Evolutionary conservation across 2,329 filamentous ascomycete genomes (phyloP), one percentile per base, ranked within the genome.

Genomic region (Monilinia fructigena): DNA sequence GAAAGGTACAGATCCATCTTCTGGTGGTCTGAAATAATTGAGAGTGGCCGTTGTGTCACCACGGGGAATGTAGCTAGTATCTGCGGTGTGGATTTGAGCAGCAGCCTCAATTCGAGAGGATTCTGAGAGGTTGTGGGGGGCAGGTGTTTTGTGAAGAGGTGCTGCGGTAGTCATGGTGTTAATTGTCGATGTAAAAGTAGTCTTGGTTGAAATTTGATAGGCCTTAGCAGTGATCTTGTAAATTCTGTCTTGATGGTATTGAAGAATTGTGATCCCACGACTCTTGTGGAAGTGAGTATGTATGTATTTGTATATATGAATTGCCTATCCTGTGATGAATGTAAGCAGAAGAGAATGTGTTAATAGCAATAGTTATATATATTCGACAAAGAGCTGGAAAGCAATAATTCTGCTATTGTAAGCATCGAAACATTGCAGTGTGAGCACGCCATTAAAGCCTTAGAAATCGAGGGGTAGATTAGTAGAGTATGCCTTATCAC

Each of bases 11-110:
- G 80, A 78, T 68, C 83, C 83, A 72, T 88, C 85, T 45, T 78
- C 71, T 0, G 86, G 85, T 2, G 82, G 79, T 2, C 71, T 66
- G 77, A 83, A 88, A 78, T 87, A 89, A 72, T 80, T 79, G 31
- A 88, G 74, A 0, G 74, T 76, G 0, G 83, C 78, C 6, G 77
- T 77, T 31, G 83, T 81, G 60, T 83, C 78, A 52, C 86, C 85
- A 45, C 83, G 80, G 23, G 85, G 83, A 40, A 77, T 72, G 42
- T 66, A 74, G 18, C 60, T 61, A 64, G 45, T 70, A 47, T 56
- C 64, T 59, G 45, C n/a, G 38, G n/a, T 62, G 26, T 53, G 55
- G 40, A 55, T 53, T 61, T 71, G 67, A 16, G 61, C 50, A 20
- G 66, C 67, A 23, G 71, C 69, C 68, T 76, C 75, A 12, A 68